A percentile compares a stretch with the other conserved stretches of the same genome.
phyloP scores from a whole-genome alignment of 352 stramenopile species.

The Elongisporangium senticosum region DNA sequence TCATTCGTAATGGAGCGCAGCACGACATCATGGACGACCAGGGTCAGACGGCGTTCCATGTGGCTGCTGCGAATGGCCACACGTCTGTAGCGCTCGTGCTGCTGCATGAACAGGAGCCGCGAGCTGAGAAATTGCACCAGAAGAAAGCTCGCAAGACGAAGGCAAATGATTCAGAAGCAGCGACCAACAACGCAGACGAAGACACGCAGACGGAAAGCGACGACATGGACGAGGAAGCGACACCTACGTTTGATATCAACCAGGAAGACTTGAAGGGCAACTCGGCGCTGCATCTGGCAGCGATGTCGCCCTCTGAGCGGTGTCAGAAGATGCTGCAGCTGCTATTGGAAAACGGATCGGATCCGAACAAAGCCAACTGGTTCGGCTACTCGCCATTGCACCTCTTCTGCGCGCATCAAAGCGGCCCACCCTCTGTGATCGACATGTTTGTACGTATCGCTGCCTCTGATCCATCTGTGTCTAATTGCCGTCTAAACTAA shows the following conservation, averaged over 20 bases:
- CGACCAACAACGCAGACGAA: constrained; percentile 14
- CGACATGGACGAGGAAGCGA: not conserved
- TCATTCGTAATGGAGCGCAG: constrained; percentile 64
- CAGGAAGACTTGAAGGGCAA: constrained; percentile 80
- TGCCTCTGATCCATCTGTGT: not conserved
- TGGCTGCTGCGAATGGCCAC: constrained; percentile 74
- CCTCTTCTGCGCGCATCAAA: constrained; percentile 82
- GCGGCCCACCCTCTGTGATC: constrained; percentile 56
- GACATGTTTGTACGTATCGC: constrained; percentile 71
- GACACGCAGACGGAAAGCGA: constrained; percentile 4
- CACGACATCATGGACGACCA: constrained; percentile 78
- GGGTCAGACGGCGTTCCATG: constrained; percentile 77
- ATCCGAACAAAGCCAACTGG: constrained; percentile 76
- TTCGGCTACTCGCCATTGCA: constrained; percentile 84
- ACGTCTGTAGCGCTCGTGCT: constrained; percentile 67
- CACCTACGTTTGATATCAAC: constrained; percentile 59
- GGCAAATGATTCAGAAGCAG: constrained; percentile 9
- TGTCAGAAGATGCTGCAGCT: constrained; percentile 83
- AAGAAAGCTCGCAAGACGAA: not conserved
- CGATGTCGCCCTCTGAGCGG: constrained; percentile 74
- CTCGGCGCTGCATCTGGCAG: constrained; percentile 73
- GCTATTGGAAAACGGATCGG: constrained; percentile 70
- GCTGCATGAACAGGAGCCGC: constrained; percentile 54
- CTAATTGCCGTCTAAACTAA: not conserved
- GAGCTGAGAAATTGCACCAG: not conserved